phyloP scores from a whole-genome alignment of 768 basidiomycete genomes.

The Krasilnikovozyma curviuscula region DNA sequence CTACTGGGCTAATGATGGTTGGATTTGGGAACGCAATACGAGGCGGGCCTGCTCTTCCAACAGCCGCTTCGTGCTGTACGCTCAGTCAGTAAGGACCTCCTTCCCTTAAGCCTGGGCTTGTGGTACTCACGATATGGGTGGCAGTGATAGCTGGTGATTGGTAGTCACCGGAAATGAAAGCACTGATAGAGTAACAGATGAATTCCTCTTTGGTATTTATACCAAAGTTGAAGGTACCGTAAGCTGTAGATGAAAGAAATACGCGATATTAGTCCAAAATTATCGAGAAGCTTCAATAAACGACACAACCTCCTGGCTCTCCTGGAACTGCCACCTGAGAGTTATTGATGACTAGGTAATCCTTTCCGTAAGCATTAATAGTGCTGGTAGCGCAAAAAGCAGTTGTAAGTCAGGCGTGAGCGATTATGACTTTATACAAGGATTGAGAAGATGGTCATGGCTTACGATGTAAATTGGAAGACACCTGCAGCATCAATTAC shows the following conservation, averaged over 20 bases:
- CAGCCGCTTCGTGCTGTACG: conserved; percentile 15
- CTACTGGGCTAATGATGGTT: conserved; percentile 13
- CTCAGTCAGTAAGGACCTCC: not conserved
- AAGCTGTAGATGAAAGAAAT: too few species aligned
- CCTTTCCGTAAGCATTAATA: too few species aligned
- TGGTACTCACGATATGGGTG: conserved; percentile 17
- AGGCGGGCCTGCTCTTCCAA: conserved; percentile 21
- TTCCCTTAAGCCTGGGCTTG: too few species aligned
- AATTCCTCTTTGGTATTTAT: conserved; percentile 19
- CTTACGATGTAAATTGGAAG: too few species aligned
- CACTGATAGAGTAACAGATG: conserved; percentile 22
- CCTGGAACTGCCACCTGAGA: conserved; percentile 17
- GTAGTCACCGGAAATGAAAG: conserved; percentile 21
- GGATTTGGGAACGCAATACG: conserved; percentile 27
- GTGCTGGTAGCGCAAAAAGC: too few species aligned
- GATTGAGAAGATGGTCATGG: too few species aligned
- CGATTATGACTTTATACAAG: too few species aligned
- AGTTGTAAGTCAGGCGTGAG: too few species aligned
- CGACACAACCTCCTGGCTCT: conserved; percentile 13
- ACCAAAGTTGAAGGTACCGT: conserved; percentile 20
- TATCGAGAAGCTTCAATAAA: too few species aligned
- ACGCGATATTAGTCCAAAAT: too few species aligned
- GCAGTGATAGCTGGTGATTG: conserved; percentile 19
- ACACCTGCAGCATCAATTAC: too few species aligned
- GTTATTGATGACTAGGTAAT: conserved; percentile 22